Conservation (phyloP, 208 protist species). For the Phytomonas serpens region DNA sequence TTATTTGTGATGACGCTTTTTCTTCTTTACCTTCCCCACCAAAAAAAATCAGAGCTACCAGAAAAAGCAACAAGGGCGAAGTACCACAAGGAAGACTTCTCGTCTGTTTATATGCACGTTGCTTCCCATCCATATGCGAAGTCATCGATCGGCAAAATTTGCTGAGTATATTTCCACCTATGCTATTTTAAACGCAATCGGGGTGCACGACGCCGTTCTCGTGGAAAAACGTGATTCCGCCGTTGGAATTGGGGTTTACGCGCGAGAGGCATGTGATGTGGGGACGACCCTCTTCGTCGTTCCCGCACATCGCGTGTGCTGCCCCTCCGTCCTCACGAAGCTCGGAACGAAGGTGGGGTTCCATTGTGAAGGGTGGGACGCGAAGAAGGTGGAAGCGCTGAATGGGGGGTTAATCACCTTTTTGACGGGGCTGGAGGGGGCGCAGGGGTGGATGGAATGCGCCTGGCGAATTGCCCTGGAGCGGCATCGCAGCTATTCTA, state of each 20-base stretch:
- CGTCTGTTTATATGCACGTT: neutral
- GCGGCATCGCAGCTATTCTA: slow-evolving; percentile 61
- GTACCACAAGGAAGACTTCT: neutral
- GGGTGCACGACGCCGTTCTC: slow-evolving; percentile 66
- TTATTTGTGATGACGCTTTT: slow-evolving; percentile 3
- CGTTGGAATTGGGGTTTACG: slow-evolving; percentile 66
- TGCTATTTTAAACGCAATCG: slow-evolving; percentile 70
- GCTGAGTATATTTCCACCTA: slow-evolving; percentile 83
- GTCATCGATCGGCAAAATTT: slow-evolving; percentile 54
- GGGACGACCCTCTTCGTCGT: slow-evolving; percentile 74
- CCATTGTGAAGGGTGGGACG: neutral
- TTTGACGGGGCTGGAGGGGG: slow-evolving; percentile 24
- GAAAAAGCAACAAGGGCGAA: neutral
- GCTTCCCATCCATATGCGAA: slow-evolving; percentile 14
- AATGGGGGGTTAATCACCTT: slow-evolving; percentile 47
- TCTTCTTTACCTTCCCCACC: neutral
- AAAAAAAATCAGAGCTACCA: neutral
- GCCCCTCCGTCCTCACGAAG: slow-evolving; percentile 34
- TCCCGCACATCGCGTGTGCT: slow-evolving; percentile 46
- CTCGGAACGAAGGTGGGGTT: slow-evolving; percentile 23
- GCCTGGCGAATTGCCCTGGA: slow-evolving; percentile 76
- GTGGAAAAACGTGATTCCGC: slow-evolving; percentile 77
- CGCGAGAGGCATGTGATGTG: slow-evolving; percentile 74
- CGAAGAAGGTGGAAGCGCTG: slow-evolving; percentile 7
- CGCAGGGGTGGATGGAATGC: slow-evolving; percentile 52